A percentile compares a stretch with the other conserved stretches of the same genome.
phyloP scores from a whole-genome alignment of 2,329 filamentous ascomycete genomes.

The Basipetospora sp. region DNA sequence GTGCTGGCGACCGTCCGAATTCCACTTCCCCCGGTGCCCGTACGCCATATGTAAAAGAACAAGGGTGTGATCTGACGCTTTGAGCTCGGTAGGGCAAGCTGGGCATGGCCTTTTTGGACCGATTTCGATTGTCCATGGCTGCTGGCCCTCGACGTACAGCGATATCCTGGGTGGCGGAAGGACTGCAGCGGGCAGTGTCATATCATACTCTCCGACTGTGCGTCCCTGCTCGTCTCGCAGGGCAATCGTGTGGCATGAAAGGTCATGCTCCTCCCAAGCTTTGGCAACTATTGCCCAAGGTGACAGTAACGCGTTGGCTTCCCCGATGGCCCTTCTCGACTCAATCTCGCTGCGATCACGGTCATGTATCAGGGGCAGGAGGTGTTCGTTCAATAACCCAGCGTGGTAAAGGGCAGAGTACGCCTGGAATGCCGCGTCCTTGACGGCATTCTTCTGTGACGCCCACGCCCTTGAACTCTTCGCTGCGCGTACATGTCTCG shows the following conservation, averaged over 20 bases:
- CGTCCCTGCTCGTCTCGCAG: constrained; percentile 19
- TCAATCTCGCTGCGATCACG: constrained; percentile 24
- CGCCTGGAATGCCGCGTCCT: constrained; percentile 72
- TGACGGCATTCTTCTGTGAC: constrained; percentile 56
- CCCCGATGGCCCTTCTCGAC: constrained; percentile 19
- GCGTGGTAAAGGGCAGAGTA: constrained; percentile 55
- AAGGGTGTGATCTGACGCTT: constrained; percentile 27
- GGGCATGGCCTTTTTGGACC: constrained; percentile 3
- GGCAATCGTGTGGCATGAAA: neutral
- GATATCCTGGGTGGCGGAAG: constrained; percentile 21
- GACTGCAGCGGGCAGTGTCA: constrained; percentile 29
- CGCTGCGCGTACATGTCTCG: constrained; percentile 42
- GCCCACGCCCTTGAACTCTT: constrained; percentile 44
- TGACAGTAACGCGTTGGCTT: constrained; percentile 24
- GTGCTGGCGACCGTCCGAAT: constrained; percentile 20
- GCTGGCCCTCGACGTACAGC: constrained; percentile 25
- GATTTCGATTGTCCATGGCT: constrained; percentile 24
- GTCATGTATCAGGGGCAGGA: constrained; percentile 47
- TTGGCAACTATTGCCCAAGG: constrained; percentile 32
- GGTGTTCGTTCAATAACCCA: constrained; percentile 60
- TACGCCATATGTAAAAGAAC: constrained; percentile 17
- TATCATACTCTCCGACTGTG: constrained; percentile 23
- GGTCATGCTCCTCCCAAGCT: constrained; percentile 22
- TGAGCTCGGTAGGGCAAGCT: neutral
- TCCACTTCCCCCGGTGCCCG: constrained; percentile 28